phyloP scores from a whole-genome alignment of 139 green algal species.

The Pleodorina starrii region DNA sequence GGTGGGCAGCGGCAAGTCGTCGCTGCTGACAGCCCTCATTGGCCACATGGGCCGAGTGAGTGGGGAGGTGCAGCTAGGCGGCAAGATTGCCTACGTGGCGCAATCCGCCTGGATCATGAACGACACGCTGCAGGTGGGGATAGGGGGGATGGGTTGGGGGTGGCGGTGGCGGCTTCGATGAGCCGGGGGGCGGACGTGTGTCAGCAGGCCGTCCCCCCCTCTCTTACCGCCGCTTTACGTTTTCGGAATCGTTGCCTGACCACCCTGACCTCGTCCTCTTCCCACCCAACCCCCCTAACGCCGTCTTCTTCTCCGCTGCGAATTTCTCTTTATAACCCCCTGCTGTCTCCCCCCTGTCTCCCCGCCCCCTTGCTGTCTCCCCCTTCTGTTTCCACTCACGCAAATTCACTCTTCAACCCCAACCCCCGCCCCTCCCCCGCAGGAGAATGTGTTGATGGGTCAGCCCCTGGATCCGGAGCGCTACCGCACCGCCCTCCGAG shows the following conservation, averaged over 20 bases:
- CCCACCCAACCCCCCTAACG: not conserved
- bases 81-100: conserved; percentile 83
- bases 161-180: too few relatives aligned
- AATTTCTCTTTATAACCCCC: not conserved
- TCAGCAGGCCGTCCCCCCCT: too few relatives aligned
- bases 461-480: conserved; percentile 54
- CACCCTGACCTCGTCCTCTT: not conserved
- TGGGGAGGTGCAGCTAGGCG: conserved; percentile 69
- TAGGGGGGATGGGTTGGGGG: not conserved
- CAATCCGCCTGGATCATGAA: conserved; percentile 95
- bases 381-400: not conserved
- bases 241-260: not conserved
- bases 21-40: conserved; percentile 82
- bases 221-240: too few relatives aligned
- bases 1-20: conserved; percentile 88
- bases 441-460: conserved; percentile 86
- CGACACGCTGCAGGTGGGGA: conserved; percentile 78
- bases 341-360: not conserved
- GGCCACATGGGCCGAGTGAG: conserved; percentile 75
- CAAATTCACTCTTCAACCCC: not conserved
- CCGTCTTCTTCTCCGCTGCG: not conserved
- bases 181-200: too few relatives aligned
- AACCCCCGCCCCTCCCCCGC: not conserved
- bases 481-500: conserved; percentile 60
- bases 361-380: not conserved